Conservation (phyloP, 2,329 filamentous ascomycete genomes). For the Ophiosphaerella korrae region DNA sequence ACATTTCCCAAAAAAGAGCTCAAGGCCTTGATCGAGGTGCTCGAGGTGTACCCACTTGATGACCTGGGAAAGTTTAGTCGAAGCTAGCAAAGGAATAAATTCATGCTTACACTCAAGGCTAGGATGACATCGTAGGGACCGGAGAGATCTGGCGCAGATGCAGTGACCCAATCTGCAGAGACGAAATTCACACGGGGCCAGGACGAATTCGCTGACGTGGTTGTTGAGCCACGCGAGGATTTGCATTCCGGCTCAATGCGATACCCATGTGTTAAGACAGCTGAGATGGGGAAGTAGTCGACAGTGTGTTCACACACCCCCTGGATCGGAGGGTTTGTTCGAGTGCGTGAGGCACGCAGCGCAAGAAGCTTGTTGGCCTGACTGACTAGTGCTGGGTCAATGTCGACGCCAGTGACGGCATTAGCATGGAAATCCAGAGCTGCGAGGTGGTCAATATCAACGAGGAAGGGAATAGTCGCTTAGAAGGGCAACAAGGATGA, state of each 20-base stretch:
- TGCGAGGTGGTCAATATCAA: conserved; percentile 39
- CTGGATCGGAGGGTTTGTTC: conserved; percentile 21
- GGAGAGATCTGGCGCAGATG: conserved; percentile 26
- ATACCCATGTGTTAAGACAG: conserved; percentile 41
- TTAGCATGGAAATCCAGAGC: conserved; percentile 45
- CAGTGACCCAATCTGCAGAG: conserved; percentile 41
- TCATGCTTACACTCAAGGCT: conserved; percentile 31
- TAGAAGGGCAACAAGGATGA: conserved; percentile 27
- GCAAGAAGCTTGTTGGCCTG: conserved; percentile 45
- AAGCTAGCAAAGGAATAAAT: background rate
- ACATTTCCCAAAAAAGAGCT: conserved; percentile 42
- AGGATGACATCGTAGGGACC: conserved; percentile 45
- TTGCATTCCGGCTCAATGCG: conserved; percentile 30
- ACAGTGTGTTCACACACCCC: conserved; percentile 13
- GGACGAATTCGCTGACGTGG: conserved; percentile 18
- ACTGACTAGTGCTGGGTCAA: conserved; percentile 43
- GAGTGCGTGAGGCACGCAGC: conserved; percentile 43
- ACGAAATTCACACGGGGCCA: conserved; percentile 39
- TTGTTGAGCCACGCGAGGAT: conserved; percentile 13
- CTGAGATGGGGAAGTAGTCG: conserved; percentile 47
- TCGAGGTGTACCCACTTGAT: conserved; percentile 49
- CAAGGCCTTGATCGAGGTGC: conserved; percentile 41
- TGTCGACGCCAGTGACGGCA: conserved; percentile 48
- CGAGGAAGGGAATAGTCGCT: conserved; percentile 35
- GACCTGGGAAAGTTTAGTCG: conserved; percentile 20